Evolutionary conservation across 768 basidiomycete genomes (phyloP).

Genomic region (Trametes coccinea): DNA sequence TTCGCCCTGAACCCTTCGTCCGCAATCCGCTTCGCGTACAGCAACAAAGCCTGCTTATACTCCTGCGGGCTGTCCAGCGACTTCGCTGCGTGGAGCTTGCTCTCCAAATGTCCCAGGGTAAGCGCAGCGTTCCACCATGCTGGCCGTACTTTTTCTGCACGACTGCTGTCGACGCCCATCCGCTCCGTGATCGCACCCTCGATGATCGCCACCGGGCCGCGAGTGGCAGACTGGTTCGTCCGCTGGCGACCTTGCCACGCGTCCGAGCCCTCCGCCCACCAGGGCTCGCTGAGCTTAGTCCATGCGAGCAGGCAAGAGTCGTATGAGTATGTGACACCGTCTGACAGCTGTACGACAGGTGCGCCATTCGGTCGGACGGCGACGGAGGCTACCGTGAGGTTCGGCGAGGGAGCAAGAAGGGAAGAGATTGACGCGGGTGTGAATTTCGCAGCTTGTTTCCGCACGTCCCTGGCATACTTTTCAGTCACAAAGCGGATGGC

Average conservation of each 20-base stretch:
- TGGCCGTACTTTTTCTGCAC: constrained; percentile 50
- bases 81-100: constrained; percentile 69
- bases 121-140: constrained; percentile 83
- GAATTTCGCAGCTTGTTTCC: constrained; percentile 64
- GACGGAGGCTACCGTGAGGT: constrained; percentile 62
- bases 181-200: constrained; percentile 34
- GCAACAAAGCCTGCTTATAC: constrained; percentile 71
- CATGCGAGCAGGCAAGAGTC: constrained; percentile 67
- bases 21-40: constrained; percentile 83
- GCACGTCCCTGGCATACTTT: constrained; percentile 61
- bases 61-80: constrained; percentile 81
- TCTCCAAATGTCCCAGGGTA: constrained; percentile 88
- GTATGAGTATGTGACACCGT: constrained; percentile 79
- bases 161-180: constrained; percentile 19
- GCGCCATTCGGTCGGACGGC: constrained; percentile 76
- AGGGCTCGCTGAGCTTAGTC: constrained; percentile 74
- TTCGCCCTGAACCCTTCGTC: constrained; percentile 88
- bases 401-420: constrained; percentile 57
- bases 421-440: constrained; percentile 62
- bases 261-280: constrained; percentile 85
- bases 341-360: constrained; percentile 75
- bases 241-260: constrained; percentile 77
- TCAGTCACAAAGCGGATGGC: not conserved
- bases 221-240: constrained; percentile 38
- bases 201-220: constrained; percentile 54